Evolutionary conservation across 495 filamentous ascomycete genomes (phyloP).

Genomic region (Trichoderma orchidacearum): DNA sequence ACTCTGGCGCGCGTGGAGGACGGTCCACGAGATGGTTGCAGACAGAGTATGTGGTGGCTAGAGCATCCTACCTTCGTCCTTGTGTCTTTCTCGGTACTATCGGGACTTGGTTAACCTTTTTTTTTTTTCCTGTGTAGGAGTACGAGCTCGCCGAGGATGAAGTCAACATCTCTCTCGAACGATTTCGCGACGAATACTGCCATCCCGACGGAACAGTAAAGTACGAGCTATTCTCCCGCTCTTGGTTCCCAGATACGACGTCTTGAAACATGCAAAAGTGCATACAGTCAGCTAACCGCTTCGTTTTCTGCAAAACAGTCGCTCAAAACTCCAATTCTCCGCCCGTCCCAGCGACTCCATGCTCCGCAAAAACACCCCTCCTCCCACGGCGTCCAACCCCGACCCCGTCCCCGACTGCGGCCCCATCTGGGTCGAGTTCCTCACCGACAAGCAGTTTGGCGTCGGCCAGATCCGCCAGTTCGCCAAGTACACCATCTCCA

Average conservation of each 20-base stretch:
- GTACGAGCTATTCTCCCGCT: constrained; percentile 30
- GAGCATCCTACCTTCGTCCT: neutral
- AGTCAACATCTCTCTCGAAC: constrained; percentile 62
- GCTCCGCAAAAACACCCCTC: constrained; percentile 66
- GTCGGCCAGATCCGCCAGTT: constrained; percentile 85
- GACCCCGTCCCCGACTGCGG: constrained; percentile 61
- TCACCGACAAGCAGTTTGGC: constrained; percentile 55
- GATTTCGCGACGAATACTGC: constrained; percentile 56
- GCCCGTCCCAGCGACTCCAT: constrained; percentile 70
- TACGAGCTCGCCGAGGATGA: constrained; percentile 88
- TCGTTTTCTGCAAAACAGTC: constrained; percentile 46
- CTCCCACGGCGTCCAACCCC: constrained; percentile 47
- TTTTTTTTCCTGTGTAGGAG: neutral
- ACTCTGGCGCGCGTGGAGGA: constrained; percentile 80
- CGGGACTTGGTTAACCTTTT: neutral
- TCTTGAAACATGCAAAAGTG: neutral
- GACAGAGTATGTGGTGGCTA: constrained; percentile 47
- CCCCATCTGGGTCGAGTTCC: constrained; percentile 89
- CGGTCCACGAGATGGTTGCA: constrained; percentile 74
- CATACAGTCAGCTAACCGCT: too few relatives aligned
- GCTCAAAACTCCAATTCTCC: constrained; percentile 70
- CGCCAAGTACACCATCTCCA: constrained; percentile 59
- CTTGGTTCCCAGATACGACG: too few relatives aligned
- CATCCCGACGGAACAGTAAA: constrained; percentile 56
- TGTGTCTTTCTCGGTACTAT: neutral